Conservation (phyloP, 2,329 filamentous ascomycete genomes). For the Aurifilum marmelostoma region DNA sequence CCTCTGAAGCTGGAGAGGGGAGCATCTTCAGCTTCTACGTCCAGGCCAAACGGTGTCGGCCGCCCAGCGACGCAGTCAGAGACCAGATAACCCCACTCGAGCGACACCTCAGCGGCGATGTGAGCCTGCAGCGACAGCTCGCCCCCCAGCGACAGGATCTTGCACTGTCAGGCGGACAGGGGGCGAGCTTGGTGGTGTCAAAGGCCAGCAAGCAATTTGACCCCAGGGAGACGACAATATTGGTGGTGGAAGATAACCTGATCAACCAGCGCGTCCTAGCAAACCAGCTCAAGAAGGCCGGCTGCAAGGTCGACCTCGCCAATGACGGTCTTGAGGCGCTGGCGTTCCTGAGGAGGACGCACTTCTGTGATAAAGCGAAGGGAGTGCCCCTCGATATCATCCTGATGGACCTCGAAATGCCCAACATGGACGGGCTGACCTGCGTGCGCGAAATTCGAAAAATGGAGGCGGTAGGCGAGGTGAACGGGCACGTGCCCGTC, state of each 20-base stretch:
- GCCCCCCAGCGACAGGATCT: constrained; percentile 35
- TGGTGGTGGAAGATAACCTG: constrained; percentile 69
- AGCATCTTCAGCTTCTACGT: constrained; percentile 68
- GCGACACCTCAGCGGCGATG: constrained; percentile 29
- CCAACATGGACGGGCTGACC: constrained; percentile 51
- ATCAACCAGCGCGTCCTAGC: constrained; percentile 70
- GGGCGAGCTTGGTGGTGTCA: constrained; percentile 32
- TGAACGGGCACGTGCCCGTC: constrained; percentile 44
- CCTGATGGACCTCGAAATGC: constrained; percentile 54
- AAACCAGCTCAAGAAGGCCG: constrained; percentile 64
- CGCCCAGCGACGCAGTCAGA: constrained; percentile 21
- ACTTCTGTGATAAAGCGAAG: constrained; percentile 32
- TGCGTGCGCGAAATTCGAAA: constrained; percentile 46
- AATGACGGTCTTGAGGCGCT: constrained; percentile 64
- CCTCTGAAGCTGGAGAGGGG: constrained; percentile 59
- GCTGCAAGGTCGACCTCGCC: constrained; percentile 62
- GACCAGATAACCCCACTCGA: constrained; percentile 29
- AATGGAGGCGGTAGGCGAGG: constrained; percentile 40
- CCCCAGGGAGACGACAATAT: constrained; percentile 56
- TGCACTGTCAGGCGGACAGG: constrained; percentile 30
- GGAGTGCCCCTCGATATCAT: constrained; percentile 43
- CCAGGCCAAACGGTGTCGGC: constrained; percentile 51
- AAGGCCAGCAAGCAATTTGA: constrained; percentile 36
- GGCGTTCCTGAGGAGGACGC: constrained; percentile 42
- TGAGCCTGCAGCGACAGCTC: constrained; percentile 28